Evolutionary conservation across 441 rosid genomes (phyloP), one percentile per base, ranked within the genome.

Genomic region (Gossypium schwendimanii): DNA sequence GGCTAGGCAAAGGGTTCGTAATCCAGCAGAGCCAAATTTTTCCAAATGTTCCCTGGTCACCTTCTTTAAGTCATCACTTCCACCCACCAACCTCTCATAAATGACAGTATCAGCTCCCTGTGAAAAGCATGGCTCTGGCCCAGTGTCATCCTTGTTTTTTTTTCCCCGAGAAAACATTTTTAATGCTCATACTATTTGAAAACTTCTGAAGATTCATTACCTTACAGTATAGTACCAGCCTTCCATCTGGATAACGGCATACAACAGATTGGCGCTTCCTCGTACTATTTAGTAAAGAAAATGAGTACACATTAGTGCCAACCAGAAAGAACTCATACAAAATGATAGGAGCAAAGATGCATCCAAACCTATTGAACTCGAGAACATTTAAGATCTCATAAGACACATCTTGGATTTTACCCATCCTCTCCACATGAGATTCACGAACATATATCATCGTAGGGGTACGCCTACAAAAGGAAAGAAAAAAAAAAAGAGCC

Each of bases 241-340:
- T 89, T 31, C 98, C 97, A 85, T 93, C 87, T 47, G 94, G 87
- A 82, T 84, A 91, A 75, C 97, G 91, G 75, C 99, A 96, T 72
- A 96, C 94, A 82, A 96, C 97, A 75, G 99, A 96, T 82, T 93
- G 97, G 69, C 99, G 97, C 89, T 93, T 96, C 84, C 99, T 86
- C 10, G 97, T 91, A 86, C 99, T 96, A 84, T 80, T 83, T 17
- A 74, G 69, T 80, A 55, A 75, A 82, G 66, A 57, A 53, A 15
- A 73, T 72, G 63, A 66, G 76, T 70, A 39, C 7, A 57, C 9
- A 66, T 84, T 58, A 80, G 76, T 70, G 71, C 62, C 76, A 75
- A 54, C 58, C 73, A 71, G 53, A 74, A 75, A 24, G 50, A 75
- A 62, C 62, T 64, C 62, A 10, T 39, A 75, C 57, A 80, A 70